Evolutionary conservation across 108 stramenopile genomes (phyloP).

Genomic region (Pseudonitzschia delicatissima): DNA sequence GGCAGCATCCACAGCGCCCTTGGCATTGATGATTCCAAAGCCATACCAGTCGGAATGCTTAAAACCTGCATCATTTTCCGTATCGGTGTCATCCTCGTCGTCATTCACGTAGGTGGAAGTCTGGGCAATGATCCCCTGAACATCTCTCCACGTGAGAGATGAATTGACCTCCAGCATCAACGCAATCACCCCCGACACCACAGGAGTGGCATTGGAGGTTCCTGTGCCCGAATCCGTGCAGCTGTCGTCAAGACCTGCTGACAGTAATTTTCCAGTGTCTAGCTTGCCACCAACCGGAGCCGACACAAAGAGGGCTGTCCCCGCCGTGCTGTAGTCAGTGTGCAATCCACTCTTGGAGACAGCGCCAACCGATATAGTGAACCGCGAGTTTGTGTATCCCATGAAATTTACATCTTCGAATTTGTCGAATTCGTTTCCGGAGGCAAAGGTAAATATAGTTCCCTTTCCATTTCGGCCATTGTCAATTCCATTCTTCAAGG

Average conservation of each 20-base stretch:
- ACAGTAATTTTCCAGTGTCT: slow-evolving; percentile 19
- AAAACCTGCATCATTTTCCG: slow-evolving; percentile 32
- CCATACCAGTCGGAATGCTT: slow-evolving; percentile 38
- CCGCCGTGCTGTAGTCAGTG: slow-evolving; percentile 37
- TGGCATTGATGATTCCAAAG: slow-evolving; percentile 47
- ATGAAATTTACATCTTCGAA: slow-evolving; percentile 37
- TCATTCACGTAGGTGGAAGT: slow-evolving; percentile 11
- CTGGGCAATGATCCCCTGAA: slow-evolving; percentile 40
- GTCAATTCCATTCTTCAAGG: slow-evolving; percentile 12
- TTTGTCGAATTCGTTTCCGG: slow-evolving; percentile 33
- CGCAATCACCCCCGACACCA: slow-evolving; percentile 42
- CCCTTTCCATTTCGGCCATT: slow-evolving; percentile 47
- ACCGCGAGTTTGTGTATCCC: slow-evolving; percentile 28
- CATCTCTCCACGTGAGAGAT: slow-evolving; percentile 43
- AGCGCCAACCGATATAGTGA: slow-evolving; percentile 41
- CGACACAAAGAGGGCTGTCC: slow-evolving; percentile 37
- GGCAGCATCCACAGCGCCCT: slow-evolving; percentile 26
- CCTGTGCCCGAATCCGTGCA: slow-evolving; percentile 21
- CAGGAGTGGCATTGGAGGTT: slow-evolving; percentile 36
- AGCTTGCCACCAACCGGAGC: slow-evolving; percentile 39
- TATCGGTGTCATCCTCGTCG: background rate
- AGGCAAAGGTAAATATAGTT: slow-evolving; percentile 41
- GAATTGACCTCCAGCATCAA: slow-evolving; percentile 45
- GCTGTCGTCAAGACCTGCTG: slow-evolving; percentile 13
- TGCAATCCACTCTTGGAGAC: slow-evolving; percentile 33